Percentiles rank a stretch among this genome's conserved stretches.
phyloP scores from a whole-genome alignment of 2,329 filamentous ascomycete genomes.

The Corinectria fuckeliana region DNA sequence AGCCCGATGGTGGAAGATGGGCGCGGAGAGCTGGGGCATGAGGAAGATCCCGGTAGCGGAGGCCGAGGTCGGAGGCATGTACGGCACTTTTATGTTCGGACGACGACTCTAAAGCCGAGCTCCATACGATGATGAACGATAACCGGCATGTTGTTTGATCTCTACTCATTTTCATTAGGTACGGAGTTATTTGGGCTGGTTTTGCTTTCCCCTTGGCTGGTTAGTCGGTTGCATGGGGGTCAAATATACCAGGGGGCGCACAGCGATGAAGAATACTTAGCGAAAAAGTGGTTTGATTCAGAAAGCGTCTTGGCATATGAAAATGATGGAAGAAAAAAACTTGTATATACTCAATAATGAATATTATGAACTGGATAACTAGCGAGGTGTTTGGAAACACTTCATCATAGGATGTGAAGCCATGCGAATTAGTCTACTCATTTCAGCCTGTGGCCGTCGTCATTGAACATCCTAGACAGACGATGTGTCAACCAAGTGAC shows the following conservation, averaged over 20 bases:
- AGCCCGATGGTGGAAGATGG: conserved; percentile 82
- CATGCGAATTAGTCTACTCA: not conserved
- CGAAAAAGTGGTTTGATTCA: conserved; percentile 39
- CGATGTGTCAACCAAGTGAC: conserved; percentile 13
- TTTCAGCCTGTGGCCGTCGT: not conserved
- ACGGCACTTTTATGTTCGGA: conserved; percentile 75
- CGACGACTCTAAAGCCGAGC: conserved; percentile 55
- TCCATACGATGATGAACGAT: conserved; percentile 40
- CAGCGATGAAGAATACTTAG: conserved; percentile 33
- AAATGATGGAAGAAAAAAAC: conserved; percentile 32
- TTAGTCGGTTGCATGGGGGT: conserved; percentile 31
- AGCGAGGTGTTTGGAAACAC: not conserved
- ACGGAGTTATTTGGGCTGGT: conserved; percentile 25
- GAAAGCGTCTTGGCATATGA: conserved; percentile 32
- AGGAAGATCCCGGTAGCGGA: conserved; percentile 89
- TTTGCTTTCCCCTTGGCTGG: conserved; percentile 20
- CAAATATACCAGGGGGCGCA: conserved; percentile 36
- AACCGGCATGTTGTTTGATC: conserved; percentile 45
- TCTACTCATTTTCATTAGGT: conserved; percentile 33
- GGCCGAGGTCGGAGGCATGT: conserved; percentile 93
- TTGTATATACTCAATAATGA: conserved; percentile 33
- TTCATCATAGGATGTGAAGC: not conserved
- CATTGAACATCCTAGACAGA: not conserved
- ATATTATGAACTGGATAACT: conserved; percentile 18
- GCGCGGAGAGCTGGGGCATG: conserved; percentile 84